Evolutionary conservation across 805 yeast species (phyloP), one percentile per base, ranked within the genome.

Genomic region (Saturnispora halmiae): DNA sequence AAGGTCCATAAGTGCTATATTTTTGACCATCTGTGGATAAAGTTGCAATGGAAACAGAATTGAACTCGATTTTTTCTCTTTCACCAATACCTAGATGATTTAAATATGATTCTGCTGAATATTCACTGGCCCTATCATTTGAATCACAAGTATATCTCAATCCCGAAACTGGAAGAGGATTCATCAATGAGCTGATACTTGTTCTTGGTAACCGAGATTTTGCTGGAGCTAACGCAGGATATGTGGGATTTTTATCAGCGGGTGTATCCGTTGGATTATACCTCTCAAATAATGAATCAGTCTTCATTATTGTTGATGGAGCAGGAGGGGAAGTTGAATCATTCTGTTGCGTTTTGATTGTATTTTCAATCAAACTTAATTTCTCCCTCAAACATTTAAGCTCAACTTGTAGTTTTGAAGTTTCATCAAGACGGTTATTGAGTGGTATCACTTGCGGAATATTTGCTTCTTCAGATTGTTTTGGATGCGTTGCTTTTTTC

Each of bases 101-200:
- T 14, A 38, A 26, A 38, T 38, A 32, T 6, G 31, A 31, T 26
- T 32, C 32, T 8, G 25, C 30, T 9, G n/a, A 19, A 27, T 31
- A 32, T 14, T 38, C 36, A 13, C 22, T 28, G 6, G 11, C 25
- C 14, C n/a, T 25, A 7, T 16, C 14, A 7, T 14, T 21, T 27
- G 36, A 26, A 11, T 27, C 27, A 26, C 32, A 38, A n/a, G 31
- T 19, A 22, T 31, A 31, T 15, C 34, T 28, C 11, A 22, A 24
- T 13, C 30, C 40, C 3, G 36, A 25, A n/a, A 26, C 31, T 5
- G 41, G 41, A 14, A 38, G 22, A n/a, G 41, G 41, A 32, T 38
- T 38, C 41, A 38, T 38, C 16, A 38, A 27, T 3, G 41, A 38
- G 20, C 41, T 38, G 19, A 38, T 38, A 22, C 41, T 38, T 4